Evolutionary conservation across 768 basidiomycete species (phyloP), one percentile per base, ranked within the genome.

Genomic region (Lactifluus volemus): DNA sequence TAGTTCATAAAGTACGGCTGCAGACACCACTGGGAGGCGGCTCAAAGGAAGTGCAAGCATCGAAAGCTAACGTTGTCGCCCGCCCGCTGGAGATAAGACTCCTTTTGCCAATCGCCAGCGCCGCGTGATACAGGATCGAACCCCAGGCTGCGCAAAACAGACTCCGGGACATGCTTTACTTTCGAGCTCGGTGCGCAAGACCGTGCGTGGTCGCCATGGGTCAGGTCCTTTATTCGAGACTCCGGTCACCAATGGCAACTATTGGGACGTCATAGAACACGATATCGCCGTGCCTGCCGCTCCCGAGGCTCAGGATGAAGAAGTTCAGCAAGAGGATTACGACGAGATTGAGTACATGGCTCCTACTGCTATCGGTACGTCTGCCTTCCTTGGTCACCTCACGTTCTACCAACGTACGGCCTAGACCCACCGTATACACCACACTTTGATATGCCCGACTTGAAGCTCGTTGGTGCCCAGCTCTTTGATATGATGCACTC

Each of bases 211-310:
- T 12, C 84, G 84, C 42, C 73, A 79, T 44, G 82, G 76, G 59
- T 75, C 76, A 29, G 74, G 71, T 48, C 78, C 78, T 63, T 73
- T 60, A 15, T 86, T 87, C 64, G 78, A 86, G 67, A 92, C 90
- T 0, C 90, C 90, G 2, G 64, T 78, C 42, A 84, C 83, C 19
- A 75, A 73, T 10, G 88, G 86, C 3, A 78, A 83, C 63, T 82
- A 86, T 59, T 92, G 89, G 89, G 88, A 92, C 66, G 79, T 88
- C 38, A 84, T 82, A 65, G 87, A 89, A 49, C 73, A 72, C 14
- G 77, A 77, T 39, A 69, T 78, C 21, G 73, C 74, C 38, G 65
- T 73, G 25, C 68, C 68, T 14, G 53, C 42, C 6, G 53, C 63
- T 11, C 64, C 55, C 10, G 71, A 68, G 48, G 69, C 66, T 25